These are phyloP conservation scores for Cyclotella atomus DNA, from an alignment of 108 stramenopile species.

Conservation along the genomic window DNA sequence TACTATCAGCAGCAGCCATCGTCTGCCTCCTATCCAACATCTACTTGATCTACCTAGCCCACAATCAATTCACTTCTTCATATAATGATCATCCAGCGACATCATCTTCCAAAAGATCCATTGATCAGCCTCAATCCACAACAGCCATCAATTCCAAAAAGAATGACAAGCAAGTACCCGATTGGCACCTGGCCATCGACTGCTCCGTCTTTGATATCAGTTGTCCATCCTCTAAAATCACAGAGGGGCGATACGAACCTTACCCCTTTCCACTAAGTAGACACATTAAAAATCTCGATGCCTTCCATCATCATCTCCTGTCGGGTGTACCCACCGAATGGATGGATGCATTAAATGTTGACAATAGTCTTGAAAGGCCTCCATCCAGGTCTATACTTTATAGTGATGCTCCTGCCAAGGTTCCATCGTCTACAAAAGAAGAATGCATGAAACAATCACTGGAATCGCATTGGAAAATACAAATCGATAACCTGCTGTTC, in stretches of 20 bases:
- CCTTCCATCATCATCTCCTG: background rate
- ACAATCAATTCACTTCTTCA: background rate
- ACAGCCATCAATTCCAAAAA: too few species aligned
- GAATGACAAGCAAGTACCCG: background rate
- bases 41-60: background rate
- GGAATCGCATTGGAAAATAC: background rate
- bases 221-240: background rate
- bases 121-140: too few species aligned
- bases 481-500: background rate
- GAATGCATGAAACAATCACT: background rate
- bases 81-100: too few species aligned
- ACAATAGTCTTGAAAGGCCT: background rate
- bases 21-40: background rate
- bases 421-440: background rate
- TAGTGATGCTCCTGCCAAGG: background rate
- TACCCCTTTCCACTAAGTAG: constrained; percentile 3
- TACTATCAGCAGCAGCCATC: background rate
- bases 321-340: background rate
- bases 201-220: background rate
- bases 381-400: background rate
- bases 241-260: background rate
- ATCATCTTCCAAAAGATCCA: background rate
- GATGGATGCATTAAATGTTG: constrained; percentile 1
- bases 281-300: background rate
- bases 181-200: background rate